Conservation (phyloP, 106 monocot species). For the Dactylorhiza incarnata region DNA sequence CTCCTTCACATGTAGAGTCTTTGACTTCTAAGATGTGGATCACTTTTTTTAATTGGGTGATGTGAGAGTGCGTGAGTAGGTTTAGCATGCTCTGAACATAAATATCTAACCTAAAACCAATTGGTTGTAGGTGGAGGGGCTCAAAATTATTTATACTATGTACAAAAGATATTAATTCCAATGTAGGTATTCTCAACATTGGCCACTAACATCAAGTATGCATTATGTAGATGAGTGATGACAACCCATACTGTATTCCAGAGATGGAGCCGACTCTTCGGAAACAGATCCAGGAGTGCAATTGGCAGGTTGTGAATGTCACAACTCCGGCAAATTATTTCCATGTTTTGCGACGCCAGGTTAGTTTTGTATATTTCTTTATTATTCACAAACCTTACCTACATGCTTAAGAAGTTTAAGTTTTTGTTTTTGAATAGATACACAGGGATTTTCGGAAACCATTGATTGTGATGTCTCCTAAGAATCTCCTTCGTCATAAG, state of each 20-base stretch:
- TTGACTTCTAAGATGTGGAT: too few relatives aligned
- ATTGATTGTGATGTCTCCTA: conserved; percentile 76
- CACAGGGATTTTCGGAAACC: conserved; percentile 92
- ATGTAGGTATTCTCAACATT: too few relatives aligned
- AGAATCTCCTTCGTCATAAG: conserved; percentile 82
- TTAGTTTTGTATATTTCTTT: conserved; percentile 7
- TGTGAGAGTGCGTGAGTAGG: too few relatives aligned
- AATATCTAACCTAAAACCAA: too few relatives aligned
- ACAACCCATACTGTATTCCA: conserved; percentile 74
- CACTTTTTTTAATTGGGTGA: too few relatives aligned
- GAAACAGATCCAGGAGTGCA: conserved; percentile 91
- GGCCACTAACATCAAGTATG: too few relatives aligned
- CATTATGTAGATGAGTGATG: too few relatives aligned
- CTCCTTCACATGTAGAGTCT: too few relatives aligned
- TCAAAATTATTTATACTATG: too few relatives aligned
- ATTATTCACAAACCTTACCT: not conserved
- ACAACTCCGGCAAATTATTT: conserved; percentile 97
- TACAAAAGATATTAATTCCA: too few relatives aligned
- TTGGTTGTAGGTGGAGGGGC: too few relatives aligned
- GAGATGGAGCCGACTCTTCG: conserved; percentile 90
- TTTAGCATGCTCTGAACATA: too few relatives aligned
- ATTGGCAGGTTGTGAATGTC: conserved; percentile 91
- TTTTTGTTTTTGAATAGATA: conserved; percentile 31
- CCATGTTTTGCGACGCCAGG: conserved; percentile 87
- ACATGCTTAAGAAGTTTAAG: not conserved